Evolutionary conservation across 2,329 filamentous ascomycete species (phyloP).

Genomic region (Nemania bipapillata): DNA sequence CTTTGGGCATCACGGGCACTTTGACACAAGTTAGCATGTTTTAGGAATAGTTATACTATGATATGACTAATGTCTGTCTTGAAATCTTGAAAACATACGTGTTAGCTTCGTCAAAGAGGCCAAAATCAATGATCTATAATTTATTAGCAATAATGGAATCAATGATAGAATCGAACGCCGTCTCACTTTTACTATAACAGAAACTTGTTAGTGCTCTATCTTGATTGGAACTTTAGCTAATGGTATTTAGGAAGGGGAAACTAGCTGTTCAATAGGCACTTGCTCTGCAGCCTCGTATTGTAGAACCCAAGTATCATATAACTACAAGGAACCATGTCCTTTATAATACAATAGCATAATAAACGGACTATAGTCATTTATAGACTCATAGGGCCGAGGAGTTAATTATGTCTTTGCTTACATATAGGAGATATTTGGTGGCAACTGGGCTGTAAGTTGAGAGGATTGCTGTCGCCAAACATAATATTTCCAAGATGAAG

Average conservation of each 20-base stretch:
- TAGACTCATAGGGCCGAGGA: too few relatives aligned
- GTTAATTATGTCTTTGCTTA: too few relatives aligned
- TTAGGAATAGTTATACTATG: not conserved
- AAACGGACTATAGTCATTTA: too few relatives aligned
- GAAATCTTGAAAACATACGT: slow-evolving; percentile 9
- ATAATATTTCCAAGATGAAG: slow-evolving; percentile 28
- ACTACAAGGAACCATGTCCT: too few relatives aligned
- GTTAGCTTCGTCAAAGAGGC: not conserved
- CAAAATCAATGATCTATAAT: slow-evolving; percentile 31
- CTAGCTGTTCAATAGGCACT: too few relatives aligned
- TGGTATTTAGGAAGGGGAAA: too few relatives aligned
- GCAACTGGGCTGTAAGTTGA: not conserved
- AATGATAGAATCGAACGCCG: not conserved
- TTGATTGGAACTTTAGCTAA: too few relatives aligned
- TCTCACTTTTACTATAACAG: slow-evolving; percentile 23
- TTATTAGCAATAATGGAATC: not conserved
- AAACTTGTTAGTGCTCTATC: too few relatives aligned
- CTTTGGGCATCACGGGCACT: not conserved
- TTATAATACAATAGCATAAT: too few relatives aligned
- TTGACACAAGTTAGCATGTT: not conserved
- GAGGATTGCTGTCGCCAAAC: slow-evolving; percentile 12
- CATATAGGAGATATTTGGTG: slow-evolving; percentile 8
- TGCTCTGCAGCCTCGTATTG: too few relatives aligned
- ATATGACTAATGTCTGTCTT: too few relatives aligned
- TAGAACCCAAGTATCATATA: too few relatives aligned